Conservation (phyloP, 176 grass and related monocot genomes). For the Bonia amplexicaulis region DNA sequence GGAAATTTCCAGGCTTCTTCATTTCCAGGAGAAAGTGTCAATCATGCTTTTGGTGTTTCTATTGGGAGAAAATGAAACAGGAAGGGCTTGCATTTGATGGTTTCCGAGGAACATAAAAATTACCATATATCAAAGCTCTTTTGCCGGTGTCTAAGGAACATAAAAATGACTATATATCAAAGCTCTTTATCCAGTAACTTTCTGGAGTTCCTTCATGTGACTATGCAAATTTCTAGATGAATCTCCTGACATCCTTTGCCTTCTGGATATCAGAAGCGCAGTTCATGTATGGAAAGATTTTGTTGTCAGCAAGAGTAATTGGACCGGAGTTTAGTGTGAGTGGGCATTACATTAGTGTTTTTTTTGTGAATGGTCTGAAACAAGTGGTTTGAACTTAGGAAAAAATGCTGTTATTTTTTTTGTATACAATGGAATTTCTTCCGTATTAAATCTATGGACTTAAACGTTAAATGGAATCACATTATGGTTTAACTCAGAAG, state of each 20-base stretch:
- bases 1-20: slow-evolving; percentile 26
- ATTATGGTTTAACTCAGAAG: neutral
- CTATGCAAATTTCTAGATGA: neutral
- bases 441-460: neutral
- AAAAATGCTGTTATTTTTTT: neutral
- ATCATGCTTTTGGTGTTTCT: neutral
- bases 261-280: neutral
- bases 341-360: neutral
- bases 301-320: neutral
- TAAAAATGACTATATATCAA: neutral
- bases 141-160: neutral
- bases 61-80: neutral
- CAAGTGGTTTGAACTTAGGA: neutral
- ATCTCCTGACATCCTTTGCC: slow-evolving; percentile 4
- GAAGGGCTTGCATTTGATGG: neutral
- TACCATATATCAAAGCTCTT: neutral
- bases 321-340: neutral
- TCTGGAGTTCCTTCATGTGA: neutral
- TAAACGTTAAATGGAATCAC: neutral
- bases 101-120: slow-evolving; percentile 16
- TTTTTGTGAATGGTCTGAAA: neutral
- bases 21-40: neutral
- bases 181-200: neutral
- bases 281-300: neutral
- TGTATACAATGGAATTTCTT: neutral